Percentiles rank a stretch among this genome's conserved stretches.
These are phyloP conservation scores for Neostapfia colusana DNA, from an alignment of 176 grass and related monocot species.

Conservation along the genomic window DNA sequence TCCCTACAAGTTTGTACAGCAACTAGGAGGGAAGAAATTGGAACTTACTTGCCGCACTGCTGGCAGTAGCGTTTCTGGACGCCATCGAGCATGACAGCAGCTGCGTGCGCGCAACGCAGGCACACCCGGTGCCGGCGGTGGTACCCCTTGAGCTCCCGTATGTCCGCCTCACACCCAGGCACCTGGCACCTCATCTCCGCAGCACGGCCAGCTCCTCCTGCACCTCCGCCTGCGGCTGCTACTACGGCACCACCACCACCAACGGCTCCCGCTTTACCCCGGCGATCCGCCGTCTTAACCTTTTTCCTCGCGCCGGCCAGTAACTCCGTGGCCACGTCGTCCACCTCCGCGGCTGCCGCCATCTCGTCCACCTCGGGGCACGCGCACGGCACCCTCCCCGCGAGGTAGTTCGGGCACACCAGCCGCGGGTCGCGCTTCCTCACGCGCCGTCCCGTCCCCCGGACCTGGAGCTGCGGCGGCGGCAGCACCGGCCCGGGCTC, in stretches of 20 bases:
- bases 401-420: conserved; percentile 90
- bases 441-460: conserved; percentile 45
- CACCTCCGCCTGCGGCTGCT: conserved; percentile 26
- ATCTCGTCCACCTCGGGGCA: conserved; percentile 90
- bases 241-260: conserved; percentile 22
- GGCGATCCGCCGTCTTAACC: conserved; percentile 45
- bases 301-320: conserved; percentile 47
- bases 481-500: neutral
- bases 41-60: conserved; percentile 96
- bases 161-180: conserved; percentile 75
- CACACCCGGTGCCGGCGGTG: conserved; percentile 89
- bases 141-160: conserved; percentile 90
- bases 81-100: conserved; percentile 60
- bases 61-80: conserved; percentile 88
- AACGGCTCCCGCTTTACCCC: conserved; percentile 35
- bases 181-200: conserved; percentile 85
- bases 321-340: conserved; percentile 45
- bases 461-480: neutral
- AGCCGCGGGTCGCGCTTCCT: conserved; percentile 89
- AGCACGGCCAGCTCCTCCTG: conserved; percentile 38
- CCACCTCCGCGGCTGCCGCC: conserved; percentile 50
- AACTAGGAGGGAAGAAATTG: conserved; percentile 4
- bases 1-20: neutral
- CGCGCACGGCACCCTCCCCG: conserved; percentile 79
- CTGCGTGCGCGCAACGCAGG: conserved; percentile 66